Conservation (phyloP, 2,329 filamentous ascomycete species). For the Chrysosporium keratinophilum region DNA sequence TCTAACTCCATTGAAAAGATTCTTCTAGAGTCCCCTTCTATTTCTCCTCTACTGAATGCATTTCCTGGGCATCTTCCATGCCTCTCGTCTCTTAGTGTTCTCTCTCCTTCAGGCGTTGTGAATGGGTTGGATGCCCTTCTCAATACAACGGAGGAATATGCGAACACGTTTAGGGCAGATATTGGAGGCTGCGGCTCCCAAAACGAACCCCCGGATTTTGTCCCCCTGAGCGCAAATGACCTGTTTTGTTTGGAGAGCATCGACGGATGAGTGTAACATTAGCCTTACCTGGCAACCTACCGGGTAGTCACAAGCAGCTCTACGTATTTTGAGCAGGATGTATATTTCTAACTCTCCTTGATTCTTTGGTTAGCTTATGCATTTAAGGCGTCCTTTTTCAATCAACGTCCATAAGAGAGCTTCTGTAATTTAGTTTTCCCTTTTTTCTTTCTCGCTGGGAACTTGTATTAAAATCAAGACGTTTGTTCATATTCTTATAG, state of each 20-base stretch:
- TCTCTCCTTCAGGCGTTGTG: constrained; percentile 54
- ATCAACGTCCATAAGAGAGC: too few species aligned
- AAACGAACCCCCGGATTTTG: constrained; percentile 26
- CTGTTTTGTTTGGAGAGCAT: constrained; percentile 52
- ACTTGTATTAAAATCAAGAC: too few species aligned
- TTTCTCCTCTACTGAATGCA: constrained; percentile 38
- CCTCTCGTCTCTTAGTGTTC: constrained; percentile 44
- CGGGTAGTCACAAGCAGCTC: too few species aligned
- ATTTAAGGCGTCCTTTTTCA: too few species aligned
- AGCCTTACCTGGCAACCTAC: not conserved
- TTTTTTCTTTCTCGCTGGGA: too few species aligned
- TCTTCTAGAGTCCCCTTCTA: constrained; percentile 31
- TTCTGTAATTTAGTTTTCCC: too few species aligned
- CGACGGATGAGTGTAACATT: not conserved
- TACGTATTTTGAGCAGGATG: too few species aligned
- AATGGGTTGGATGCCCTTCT: constrained; percentile 31
- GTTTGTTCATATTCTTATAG: too few species aligned
- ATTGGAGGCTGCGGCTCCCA: constrained; percentile 55
- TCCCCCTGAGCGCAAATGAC: constrained; percentile 41
- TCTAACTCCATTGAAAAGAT: constrained; percentile 20
- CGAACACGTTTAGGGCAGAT: constrained; percentile 48
- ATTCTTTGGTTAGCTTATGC: too few species aligned
- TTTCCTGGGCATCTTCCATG: constrained; percentile 43
- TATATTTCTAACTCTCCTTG: too few species aligned
- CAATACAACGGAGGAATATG: constrained; percentile 43